Conservation (phyloP, 192 early-diverging fungal genomes). For the Backusella morwellensis region DNA sequence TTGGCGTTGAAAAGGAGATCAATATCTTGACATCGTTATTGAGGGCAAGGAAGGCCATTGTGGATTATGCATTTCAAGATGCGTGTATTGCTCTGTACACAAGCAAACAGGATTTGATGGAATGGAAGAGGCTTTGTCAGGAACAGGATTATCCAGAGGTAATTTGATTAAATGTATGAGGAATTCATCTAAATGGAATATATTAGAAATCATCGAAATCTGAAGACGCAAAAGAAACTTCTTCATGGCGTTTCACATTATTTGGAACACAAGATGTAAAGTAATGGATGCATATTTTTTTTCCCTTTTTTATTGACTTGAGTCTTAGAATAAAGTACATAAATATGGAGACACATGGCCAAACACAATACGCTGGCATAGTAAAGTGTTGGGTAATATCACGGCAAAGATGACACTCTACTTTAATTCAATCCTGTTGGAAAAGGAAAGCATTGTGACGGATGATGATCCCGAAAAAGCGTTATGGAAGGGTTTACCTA, state of each 20-base stretch:
- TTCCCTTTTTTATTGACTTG: background rate
- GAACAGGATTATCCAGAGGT: conserved; percentile 51
- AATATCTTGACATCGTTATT: conserved; percentile 31
- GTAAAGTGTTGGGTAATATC: conserved; percentile 41
- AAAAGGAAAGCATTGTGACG: conserved; percentile 41
- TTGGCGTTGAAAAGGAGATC: conserved; percentile 41
- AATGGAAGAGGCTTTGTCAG: conserved; percentile 40
- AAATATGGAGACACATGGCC: conserved; percentile 36
- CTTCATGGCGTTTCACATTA: conserved; percentile 4
- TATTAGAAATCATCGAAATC: conserved; percentile 22
- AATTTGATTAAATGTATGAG: background rate
- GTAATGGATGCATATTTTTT: background rate
- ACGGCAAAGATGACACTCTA: conserved; percentile 52
- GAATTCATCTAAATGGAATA: too few species aligned
- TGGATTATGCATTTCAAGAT: conserved; percentile 47
- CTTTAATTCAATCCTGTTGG: conserved; percentile 45
- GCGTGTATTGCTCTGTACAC: conserved; percentile 40
- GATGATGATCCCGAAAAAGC: conserved; percentile 38
- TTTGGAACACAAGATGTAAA: conserved; percentile 18
- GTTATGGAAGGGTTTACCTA: conserved; percentile 44
- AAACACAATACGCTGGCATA: conserved; percentile 43
- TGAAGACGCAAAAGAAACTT: conserved; percentile 17
- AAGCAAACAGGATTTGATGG: conserved; percentile 31
- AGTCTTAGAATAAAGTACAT: conserved; percentile 22
- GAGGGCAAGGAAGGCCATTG: conserved; percentile 31